Conservation (phyloP, 306 rosid genomes). For the Nissolia schottii region DNA sequence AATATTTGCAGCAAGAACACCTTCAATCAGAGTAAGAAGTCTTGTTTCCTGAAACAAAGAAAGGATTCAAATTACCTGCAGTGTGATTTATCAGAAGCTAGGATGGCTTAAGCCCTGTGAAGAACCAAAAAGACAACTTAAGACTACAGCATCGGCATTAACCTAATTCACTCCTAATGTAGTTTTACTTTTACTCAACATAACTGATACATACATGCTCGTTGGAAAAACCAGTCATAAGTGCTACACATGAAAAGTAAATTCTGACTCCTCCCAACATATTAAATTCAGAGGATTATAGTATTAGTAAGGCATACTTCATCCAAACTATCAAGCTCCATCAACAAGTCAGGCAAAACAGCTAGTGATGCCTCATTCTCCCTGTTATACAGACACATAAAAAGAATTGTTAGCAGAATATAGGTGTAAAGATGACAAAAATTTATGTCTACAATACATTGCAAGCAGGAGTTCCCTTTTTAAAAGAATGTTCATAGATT, state of each 20-base stretch:
- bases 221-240: not conserved
- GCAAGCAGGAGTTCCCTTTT: not conserved
- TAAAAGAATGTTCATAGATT: not conserved
- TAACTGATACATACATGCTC: not conserved
- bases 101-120: not conserved
- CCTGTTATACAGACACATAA: conserved; percentile 40
- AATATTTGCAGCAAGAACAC: conserved; percentile 98
- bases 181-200: not conserved
- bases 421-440: not conserved
- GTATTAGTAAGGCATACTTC: conserved; percentile 55
- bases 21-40: conserved; percentile 83
- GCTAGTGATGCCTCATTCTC: conserved; percentile 99
- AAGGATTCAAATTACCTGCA: conserved; percentile 16
- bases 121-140: conserved; percentile 5
- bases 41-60: conserved; percentile 71
- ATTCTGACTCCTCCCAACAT: not conserved
- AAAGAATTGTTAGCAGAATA: not conserved
- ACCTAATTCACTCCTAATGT: not conserved
- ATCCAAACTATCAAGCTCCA: conserved; percentile 87
- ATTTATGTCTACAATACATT: not conserved
- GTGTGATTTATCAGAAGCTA: conserved; percentile 7
- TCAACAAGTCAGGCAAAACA: conserved; percentile 83
- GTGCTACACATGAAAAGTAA: not conserved
- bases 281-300: conserved; percentile 2
- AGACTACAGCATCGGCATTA: not conserved